Base-by-base conservation (phyloP, 1,139 yeast species). In the Kurtzmaniella quercitrusa region DNA sequence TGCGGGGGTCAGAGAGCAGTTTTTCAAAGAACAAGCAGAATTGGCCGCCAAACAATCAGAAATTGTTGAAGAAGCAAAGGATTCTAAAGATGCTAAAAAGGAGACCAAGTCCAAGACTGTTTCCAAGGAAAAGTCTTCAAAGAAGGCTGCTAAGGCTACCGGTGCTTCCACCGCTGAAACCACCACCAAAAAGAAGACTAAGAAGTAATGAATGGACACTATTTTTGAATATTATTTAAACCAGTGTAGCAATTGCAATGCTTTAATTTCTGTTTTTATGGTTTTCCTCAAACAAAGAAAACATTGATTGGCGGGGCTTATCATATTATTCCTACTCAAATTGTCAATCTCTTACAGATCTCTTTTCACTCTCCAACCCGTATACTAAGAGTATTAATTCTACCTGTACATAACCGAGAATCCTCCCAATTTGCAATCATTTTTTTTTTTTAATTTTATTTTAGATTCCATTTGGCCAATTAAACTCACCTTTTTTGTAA, bases 1-100 rank as follows among this genome's bases (percentile, higher is more conserved):
- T 59, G 66, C 66, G 45, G 72, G 73, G 53, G 66, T 86, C 64
- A 71, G 80, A 60, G 65, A 63, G 38, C 69, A 68, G 39, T 83
- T 80, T 54, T 70, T 65, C 49, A 65, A 60, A 41, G 62, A 69
- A 48, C 78, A 76, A 52, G 74, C 74, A 32, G 60, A 53, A 39
- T 47, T 43, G 32, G 63, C 55, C 22, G 55, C 47, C 20, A 57
- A 58, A 4, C 50, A 47, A 17, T 48, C 42, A 30, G 55, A 47
- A 26, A 48, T 49, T 22, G 36, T 42, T 16, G 47, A 46, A 26
- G 53, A 53, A 33, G 54, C 54, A n/a, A 44, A 41, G 15, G 52
- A 50, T 17, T 20, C 40, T 18, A 41, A 21, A 7, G 38, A 38
- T 12, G 20, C 26, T 11, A 50, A 45, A 39, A 52, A 49, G 21